These are phyloP conservation scores for Dactylellina haptotyla DNA, from an alignment of 2,329 filamentous ascomycete species.

Conservation along the genomic window DNA sequence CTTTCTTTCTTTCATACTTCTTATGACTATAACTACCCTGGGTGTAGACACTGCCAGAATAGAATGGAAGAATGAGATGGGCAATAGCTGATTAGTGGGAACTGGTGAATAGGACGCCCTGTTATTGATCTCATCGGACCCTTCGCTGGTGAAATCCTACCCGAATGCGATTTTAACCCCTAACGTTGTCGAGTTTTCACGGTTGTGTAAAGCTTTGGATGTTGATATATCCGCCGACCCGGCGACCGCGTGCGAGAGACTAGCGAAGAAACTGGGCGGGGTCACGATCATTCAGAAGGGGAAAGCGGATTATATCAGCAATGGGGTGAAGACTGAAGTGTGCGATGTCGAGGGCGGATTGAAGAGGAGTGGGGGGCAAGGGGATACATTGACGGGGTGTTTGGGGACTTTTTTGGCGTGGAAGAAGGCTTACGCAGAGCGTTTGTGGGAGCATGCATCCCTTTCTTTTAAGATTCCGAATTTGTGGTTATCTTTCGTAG, in stretches of 20 bases:
- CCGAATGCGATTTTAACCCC: conserved; percentile 87
- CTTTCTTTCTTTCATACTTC: background rate
- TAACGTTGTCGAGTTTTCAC: conserved; percentile 90
- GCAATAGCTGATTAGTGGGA: background rate
- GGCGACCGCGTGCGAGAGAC: conserved; percentile 70
- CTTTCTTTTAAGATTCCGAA: background rate
- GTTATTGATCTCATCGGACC: conserved; percentile 77
- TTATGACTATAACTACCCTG: background rate
- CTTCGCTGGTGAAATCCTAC: conserved; percentile 82
- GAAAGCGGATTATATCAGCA: conserved; percentile 79
- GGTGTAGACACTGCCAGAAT: background rate
- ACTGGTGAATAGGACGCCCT: conserved; percentile 72
- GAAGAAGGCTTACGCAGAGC: conserved; percentile 85
- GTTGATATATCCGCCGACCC: conserved; percentile 68
- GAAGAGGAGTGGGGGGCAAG: conserved; percentile 93
- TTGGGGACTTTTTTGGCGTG: conserved; percentile 90
- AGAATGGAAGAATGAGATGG: background rate
- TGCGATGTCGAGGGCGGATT: conserved; percentile 81
- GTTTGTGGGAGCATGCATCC: conserved; percentile 72
- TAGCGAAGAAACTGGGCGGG: conserved; percentile 81
- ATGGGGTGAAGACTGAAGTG: conserved; percentile 78
- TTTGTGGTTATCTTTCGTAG: background rate
- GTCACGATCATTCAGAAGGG: conserved; percentile 95
- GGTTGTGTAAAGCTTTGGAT: conserved; percentile 79
- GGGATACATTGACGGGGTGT: conserved; percentile 90